Conservation (phyloP, 169 alveolate species). For the Eimeria brunetti region DNA sequence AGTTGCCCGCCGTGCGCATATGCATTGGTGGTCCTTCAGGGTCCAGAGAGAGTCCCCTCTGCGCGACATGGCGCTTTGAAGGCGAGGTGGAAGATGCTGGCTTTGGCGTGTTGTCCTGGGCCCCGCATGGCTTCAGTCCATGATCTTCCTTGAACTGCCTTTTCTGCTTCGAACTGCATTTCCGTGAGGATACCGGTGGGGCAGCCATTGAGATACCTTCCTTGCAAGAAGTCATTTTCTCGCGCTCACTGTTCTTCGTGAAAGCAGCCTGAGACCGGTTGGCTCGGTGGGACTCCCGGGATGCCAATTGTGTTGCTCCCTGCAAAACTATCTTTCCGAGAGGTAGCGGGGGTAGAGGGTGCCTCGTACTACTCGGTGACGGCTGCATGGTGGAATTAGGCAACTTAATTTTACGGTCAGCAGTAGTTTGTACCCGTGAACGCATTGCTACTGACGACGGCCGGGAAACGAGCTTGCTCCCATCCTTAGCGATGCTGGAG, state of each 20-base stretch:
- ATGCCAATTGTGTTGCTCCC: conserved; percentile 18
- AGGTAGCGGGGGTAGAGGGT: conserved; percentile 24
- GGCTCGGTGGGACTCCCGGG: conserved; percentile 25
- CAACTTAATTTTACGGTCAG: conserved; percentile 19
- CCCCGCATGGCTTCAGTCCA: neutral
- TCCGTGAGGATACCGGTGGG: conserved; percentile 24
- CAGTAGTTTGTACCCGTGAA: neutral
- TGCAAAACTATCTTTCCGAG: conserved; percentile 10
- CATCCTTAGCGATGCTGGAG: conserved; percentile 12
- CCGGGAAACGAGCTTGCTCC: conserved; percentile 17
- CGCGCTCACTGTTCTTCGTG: conserved; percentile 18
- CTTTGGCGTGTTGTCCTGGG: conserved; percentile 8
- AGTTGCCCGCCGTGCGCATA: neutral
- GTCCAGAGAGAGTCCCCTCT: neutral
- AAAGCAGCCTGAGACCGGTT: neutral
- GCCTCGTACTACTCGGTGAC: conserved; percentile 10
- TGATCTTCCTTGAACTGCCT: conserved; percentile 63
- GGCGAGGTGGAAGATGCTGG: conserved; percentile 21
- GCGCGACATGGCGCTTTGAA: conserved; percentile 19
- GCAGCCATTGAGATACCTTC: conserved; percentile 6
- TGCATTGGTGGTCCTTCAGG: neutral
- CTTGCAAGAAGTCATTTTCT: neutral
- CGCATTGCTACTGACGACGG: conserved; percentile 29
- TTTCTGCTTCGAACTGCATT: conserved; percentile 10
- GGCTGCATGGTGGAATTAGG: neutral